Evolutionary conservation across 345 rosid genomes (phyloP).

Genomic region (Gossypium arboreum): DNA sequence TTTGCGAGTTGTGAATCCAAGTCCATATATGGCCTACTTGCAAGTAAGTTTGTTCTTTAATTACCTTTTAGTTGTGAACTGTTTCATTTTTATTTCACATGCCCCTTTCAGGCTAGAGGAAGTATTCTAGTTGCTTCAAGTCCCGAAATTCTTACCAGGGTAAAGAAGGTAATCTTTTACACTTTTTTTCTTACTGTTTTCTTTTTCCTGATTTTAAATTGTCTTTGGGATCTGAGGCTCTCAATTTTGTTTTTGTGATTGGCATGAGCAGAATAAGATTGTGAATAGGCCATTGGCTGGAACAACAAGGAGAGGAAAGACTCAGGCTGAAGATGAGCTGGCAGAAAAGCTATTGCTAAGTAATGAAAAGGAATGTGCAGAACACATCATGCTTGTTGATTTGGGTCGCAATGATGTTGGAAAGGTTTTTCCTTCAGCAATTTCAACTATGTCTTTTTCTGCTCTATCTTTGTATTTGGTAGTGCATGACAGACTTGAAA

Average conservation of each 20-base stretch:
- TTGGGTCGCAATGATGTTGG: constrained; percentile 87
- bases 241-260: neutral
- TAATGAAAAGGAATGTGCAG: constrained; percentile 83
- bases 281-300: constrained; percentile 90
- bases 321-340: constrained; percentile 53
- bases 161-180: constrained; percentile 53
- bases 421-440: constrained; percentile 39
- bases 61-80: neutral
- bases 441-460: neutral
- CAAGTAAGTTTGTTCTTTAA: constrained; percentile 43
- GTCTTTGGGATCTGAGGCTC: neutral
- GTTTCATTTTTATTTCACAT: neutral
- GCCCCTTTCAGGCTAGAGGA: constrained; percentile 63
- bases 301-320: constrained; percentile 73
- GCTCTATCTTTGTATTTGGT: neutral
- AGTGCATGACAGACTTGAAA: neutral
- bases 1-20: constrained; percentile 81
- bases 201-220: neutral
- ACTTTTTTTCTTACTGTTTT: neutral
- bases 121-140: constrained; percentile 87
- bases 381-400: constrained; percentile 90
- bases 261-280: constrained; percentile 55
- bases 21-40: constrained; percentile 87
- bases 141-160: constrained; percentile 88
- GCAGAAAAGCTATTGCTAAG: constrained; percentile 47